Evolutionary conservation across 345 rosid species (phyloP), one percentile per base, ranked within the genome.

Genomic region (Euphorbia tirucalli): DNA sequence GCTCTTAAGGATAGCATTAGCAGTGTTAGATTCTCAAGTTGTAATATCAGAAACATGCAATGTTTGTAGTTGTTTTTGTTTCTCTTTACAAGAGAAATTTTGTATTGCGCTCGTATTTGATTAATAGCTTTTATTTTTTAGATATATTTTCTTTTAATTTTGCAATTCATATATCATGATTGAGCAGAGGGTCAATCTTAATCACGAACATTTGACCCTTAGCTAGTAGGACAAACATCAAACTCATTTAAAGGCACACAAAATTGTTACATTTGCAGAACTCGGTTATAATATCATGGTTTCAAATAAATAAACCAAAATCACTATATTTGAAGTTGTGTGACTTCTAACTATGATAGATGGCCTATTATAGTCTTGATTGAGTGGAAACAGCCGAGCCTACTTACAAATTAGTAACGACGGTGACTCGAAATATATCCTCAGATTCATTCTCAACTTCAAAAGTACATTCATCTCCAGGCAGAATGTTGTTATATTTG

Each of bases 401-500:
- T 56, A 22, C 60, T 22, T 22, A 22, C 3, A 25, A 8, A 1
- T 2, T 22, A 56, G 15, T 2, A 11, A 10, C 28, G 22, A 56
- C 27, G 16, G 30, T 56, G 28, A 56, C 60, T 56, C 30, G 28
- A 56, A 64, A 71, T 44, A 52, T 46, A 61, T 58, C 22, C 76
- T 71, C 61, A 4, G 30, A 46, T 55, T 11, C 11, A 27, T 15
- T n/a, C 24, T 69, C 73, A 11, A 63, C 61, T 55, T 48, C 27
- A n/a, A 84, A 71, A n/a, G 78, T 22, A 65, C 79, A 78, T 28
- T 75, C 56, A 71, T 82, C 85, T 62, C 82, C 85, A 0, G 48
- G 54, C 63, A 74, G 68, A 61, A 82, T 70, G 46, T 64, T 66
- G 60, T 78, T 76, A n/a, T 74, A 79, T 71, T 44, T 35, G 65